A percentile compares a stretch with the other conserved stretches of the same genome.
Conservation (phyloP, 768 basidiomycete species). For the Macrolepiota albuminosa region DNA sequence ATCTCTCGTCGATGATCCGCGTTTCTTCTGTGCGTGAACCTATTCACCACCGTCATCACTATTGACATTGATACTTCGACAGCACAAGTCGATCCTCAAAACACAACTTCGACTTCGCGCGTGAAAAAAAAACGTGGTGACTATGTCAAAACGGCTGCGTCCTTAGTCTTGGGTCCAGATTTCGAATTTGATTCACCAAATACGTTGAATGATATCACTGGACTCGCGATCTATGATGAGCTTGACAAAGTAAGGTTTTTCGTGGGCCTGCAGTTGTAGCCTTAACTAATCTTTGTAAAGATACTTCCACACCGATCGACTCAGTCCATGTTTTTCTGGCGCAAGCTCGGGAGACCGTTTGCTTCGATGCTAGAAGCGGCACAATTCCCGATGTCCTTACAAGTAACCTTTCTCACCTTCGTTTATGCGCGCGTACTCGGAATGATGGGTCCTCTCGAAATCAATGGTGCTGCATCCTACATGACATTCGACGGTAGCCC, state of each 20-base stretch:
- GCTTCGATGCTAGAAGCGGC: conserved; percentile 26
- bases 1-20: conserved; percentile 11
- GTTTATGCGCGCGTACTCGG: conserved; percentile 25
- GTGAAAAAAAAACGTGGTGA: background rate
- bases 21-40: conserved; percentile 13
- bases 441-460: conserved; percentile 25
- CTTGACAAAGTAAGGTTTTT: conserved; percentile 15
- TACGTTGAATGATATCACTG: conserved; percentile 4
- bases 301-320: conserved; percentile 14
- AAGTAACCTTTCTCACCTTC: conserved; percentile 25
- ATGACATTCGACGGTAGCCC: conserved; percentile 30
- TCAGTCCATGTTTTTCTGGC: conserved; percentile 23
- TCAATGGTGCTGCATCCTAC: conserved; percentile 17
- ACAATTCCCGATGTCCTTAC: conserved; percentile 18
- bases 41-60: background rate
- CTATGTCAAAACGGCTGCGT: conserved; percentile 10
- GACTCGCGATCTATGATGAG: conserved; percentile 13
- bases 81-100: conserved; percentile 11
- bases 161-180: conserved; percentile 12
- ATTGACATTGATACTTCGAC: background rate
- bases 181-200: conserved; percentile 10
- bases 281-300: background rate
- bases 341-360: conserved; percentile 22
- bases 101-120: background rate
- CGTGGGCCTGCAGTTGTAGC: background rate